These are phyloP conservation scores for Circinella minor DNA, from an alignment of 371 early-diverging fungal species.

Conservation along the genomic window DNA sequence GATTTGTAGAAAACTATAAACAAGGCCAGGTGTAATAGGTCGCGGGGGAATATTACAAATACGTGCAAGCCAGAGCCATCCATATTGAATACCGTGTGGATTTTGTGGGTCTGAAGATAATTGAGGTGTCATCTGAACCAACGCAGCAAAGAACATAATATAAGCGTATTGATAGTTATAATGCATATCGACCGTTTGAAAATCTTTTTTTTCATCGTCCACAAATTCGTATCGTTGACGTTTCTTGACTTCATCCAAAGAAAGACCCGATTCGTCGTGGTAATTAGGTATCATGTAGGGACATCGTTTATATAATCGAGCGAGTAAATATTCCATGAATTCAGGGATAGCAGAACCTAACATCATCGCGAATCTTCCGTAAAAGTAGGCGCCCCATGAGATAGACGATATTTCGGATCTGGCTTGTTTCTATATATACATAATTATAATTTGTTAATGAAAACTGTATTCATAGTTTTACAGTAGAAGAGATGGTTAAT, in stretches of 20 bases:
- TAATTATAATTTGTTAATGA: background rate
- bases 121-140: slow-evolving; percentile 67
- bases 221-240: slow-evolving; percentile 48
- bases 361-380: slow-evolving; percentile 71
- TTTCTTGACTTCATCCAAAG: slow-evolving; percentile 42
- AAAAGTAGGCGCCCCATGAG: slow-evolving; percentile 67
- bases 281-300: slow-evolving; percentile 79
- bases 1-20: slow-evolving; percentile 71
- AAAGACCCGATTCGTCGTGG: slow-evolving; percentile 46
- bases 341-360: slow-evolving; percentile 62
- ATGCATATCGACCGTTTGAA: slow-evolving; percentile 71
- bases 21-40: slow-evolving; percentile 70
- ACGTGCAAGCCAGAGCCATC: slow-evolving; percentile 83
- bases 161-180: slow-evolving; percentile 74
- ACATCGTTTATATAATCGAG: slow-evolving; percentile 79
- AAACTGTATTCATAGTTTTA: too few relatives aligned
- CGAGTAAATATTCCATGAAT: slow-evolving; percentile 72
- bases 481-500: too few relatives aligned
- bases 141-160: slow-evolving; percentile 77
- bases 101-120: slow-evolving; percentile 50
- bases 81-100: slow-evolving; percentile 62
- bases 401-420: slow-evolving; percentile 75
- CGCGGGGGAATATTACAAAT: slow-evolving; percentile 78
- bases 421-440: slow-evolving; percentile 64
- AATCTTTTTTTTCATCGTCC: slow-evolving; percentile 55